Percentiles rank a stretch among this genome's conserved stretches.
phyloP scores from a whole-genome alignment of 768 basidiomycete species.

The Termitomyces sp. region DNA sequence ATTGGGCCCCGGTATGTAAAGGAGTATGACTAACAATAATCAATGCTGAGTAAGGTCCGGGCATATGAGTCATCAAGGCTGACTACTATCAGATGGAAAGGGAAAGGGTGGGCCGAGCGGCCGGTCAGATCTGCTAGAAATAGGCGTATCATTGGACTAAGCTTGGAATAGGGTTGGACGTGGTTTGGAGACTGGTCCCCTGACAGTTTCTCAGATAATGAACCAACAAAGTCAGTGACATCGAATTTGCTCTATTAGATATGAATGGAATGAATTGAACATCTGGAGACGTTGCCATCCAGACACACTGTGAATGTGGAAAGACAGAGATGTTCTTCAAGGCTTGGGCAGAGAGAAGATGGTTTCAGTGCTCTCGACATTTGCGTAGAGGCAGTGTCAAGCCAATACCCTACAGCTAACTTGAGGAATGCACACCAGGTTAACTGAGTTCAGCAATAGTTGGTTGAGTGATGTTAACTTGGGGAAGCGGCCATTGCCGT shows the following conservation, averaged over 20 bases:
- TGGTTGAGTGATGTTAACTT: slow-evolving; percentile 14
- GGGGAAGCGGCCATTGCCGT: no score
- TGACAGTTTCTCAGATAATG: slow-evolving; percentile 86
- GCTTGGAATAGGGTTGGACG: no score
- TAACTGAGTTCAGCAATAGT: background rate
- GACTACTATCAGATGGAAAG: no score
- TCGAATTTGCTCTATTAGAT: slow-evolving; percentile 75
- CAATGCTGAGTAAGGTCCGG: no score
- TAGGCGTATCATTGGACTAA: no score
- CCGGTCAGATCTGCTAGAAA: no score
- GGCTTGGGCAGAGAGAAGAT: slow-evolving; percentile 39
- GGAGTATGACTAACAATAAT: no score
- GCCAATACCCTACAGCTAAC: background rate
- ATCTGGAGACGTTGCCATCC: background rate
- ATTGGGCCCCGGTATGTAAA: no score
- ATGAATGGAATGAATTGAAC: slow-evolving; percentile 1
- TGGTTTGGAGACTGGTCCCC: no score
- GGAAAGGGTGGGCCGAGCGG: no score
- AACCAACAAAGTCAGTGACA: slow-evolving; percentile 82
- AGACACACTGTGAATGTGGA: slow-evolving; percentile 47
- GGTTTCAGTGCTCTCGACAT: slow-evolving; percentile 11
- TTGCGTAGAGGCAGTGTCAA: background rate
- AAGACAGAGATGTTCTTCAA: slow-evolving; percentile 48
- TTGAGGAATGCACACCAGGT: background rate
- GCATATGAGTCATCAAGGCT: no score